phyloP scores from a whole-genome alignment of 2,329 filamentous ascomycete genomes.

The Cladosporium velox region DNA sequence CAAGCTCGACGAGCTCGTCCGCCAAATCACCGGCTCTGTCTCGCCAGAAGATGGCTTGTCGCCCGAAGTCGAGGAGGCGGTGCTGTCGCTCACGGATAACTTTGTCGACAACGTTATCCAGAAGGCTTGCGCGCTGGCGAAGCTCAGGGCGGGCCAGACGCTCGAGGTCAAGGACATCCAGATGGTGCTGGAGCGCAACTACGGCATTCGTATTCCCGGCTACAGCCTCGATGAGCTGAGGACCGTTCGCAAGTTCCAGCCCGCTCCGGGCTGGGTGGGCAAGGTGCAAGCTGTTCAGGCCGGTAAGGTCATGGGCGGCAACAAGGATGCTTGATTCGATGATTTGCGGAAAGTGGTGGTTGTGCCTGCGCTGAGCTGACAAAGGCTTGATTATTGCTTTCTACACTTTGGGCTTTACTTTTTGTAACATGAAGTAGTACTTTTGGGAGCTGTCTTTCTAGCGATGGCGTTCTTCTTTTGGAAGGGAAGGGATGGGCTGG shows the following conservation, averaged over 20 bases:
- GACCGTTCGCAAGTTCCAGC: conserved; percentile 90
- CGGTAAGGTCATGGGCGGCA: conserved; percentile 69
- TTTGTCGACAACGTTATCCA: conserved; percentile 92
- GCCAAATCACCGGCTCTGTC: conserved; percentile 84
- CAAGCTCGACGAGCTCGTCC: conserved; percentile 91
- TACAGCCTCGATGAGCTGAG: conserved; percentile 93
- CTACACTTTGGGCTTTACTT: not conserved
- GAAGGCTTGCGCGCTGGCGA: conserved; percentile 84
- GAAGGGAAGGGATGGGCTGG: not conserved
- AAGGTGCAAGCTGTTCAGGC: conserved; percentile 98
- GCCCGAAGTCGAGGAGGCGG: conserved; percentile 94
- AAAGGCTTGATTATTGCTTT: not conserved
- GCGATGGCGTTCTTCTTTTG: not conserved
- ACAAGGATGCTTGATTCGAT: conserved; percentile 26
- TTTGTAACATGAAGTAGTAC: not conserved
- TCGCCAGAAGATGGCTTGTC: conserved; percentile 70
- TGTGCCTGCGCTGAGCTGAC: not conserved
- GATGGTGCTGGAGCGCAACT: conserved; percentile 61
- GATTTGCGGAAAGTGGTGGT: not conserved
- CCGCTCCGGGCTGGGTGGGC: conserved; percentile 83
- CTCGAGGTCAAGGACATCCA: conserved; percentile 75
- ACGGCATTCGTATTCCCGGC: conserved; percentile 80
- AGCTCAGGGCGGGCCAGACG: conserved; percentile 85
- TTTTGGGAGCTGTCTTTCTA: not conserved
- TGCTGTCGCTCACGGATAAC: conserved; percentile 86